These are phyloP conservation scores for Penicillium sp. DNA, from an alignment of 2,329 filamentous ascomycete species.

Conservation along the genomic window DNA sequence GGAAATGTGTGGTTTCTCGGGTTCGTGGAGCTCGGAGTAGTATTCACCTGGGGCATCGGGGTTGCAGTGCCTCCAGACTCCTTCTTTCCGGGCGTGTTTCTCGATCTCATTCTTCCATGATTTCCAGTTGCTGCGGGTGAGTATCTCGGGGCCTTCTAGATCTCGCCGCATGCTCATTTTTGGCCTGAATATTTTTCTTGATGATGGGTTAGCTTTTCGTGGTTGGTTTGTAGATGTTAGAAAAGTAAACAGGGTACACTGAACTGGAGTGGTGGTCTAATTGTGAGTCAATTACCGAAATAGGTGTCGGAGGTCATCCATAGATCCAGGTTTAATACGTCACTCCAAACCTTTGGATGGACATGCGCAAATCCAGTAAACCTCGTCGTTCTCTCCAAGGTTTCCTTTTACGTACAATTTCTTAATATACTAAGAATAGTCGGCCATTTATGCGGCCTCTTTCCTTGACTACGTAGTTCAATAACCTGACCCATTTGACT, in stretches of 20 bases:
- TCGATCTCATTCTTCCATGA: neutral
- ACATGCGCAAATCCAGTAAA: neutral
- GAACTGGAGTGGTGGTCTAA: neutral
- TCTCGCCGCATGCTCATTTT: neutral
- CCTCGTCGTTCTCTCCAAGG: neutral
- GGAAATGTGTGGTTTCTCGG: neutral
- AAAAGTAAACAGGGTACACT: neutral
- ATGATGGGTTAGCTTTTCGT: neutral
- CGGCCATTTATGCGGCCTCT: neutral
- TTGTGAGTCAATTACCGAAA: neutral
- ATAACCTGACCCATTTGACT: no score
- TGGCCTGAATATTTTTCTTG: neutral
- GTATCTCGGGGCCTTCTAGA: neutral
- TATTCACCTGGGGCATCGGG: neutral
- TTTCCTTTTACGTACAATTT: neutral
- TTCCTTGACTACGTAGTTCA: neutral
- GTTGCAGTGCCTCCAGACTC: neutral
- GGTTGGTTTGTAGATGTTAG: neutral
- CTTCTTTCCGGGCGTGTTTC: neutral
- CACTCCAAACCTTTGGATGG: neutral
- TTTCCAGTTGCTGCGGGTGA: neutral
- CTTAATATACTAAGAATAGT: neutral
- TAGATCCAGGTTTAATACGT: neutral
- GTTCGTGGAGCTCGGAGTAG: neutral
- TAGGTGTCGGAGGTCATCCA: neutral